A percentile compares a stretch with the other conserved stretches of the same genome.
These are phyloP conservation scores for Biscogniauxia sp. DNA, from an alignment of 2,329 filamentous ascomycete genomes.

Conservation along the genomic window DNA sequence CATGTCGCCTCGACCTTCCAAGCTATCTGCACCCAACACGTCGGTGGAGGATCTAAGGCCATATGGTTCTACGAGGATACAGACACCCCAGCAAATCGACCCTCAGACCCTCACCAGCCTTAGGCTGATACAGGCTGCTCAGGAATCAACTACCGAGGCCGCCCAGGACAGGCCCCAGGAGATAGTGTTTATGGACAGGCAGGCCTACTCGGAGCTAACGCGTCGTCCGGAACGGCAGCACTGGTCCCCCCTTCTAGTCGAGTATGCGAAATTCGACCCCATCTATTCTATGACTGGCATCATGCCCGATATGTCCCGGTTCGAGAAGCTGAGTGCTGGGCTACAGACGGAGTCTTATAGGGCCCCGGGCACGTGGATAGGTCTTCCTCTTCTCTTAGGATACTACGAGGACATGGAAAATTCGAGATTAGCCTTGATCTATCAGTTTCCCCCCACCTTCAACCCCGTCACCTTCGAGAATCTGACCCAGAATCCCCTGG, in stretches of 20 bases:
- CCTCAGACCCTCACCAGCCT: conserved; percentile 51
- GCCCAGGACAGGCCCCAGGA: conserved; percentile 39
- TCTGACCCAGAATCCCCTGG: conserved; percentile 47
- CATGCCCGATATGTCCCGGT: conserved; percentile 62
- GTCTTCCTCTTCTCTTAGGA: conserved; percentile 59
- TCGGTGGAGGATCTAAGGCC: conserved; percentile 45
- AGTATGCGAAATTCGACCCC: conserved; percentile 65
- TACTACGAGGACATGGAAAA: conserved; percentile 74
- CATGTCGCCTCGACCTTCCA: conserved; percentile 32
- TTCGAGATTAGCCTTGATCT: conserved; percentile 71
- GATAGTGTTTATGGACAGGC: conserved; percentile 51
- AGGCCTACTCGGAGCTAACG: conserved; percentile 49
- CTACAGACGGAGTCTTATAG: conserved; percentile 54
- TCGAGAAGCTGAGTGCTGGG: conserved; percentile 60
- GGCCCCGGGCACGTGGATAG: conserved; percentile 55
- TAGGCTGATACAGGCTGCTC: conserved; percentile 38
- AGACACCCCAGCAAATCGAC: conserved; percentile 60
- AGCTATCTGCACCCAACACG: conserved; percentile 36
- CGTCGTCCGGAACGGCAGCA: conserved; percentile 42
- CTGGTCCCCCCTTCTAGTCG: conserved; percentile 62
- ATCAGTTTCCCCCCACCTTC: conserved; percentile 68
- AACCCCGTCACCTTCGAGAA: conserved; percentile 54
- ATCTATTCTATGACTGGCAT: conserved; percentile 63
- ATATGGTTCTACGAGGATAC: conserved; percentile 60
- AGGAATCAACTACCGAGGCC: conserved; percentile 34